Base-by-base conservation (phyloP, 2,329 filamentous ascomycete genomes). In the Colletotrichum agaves region DNA sequence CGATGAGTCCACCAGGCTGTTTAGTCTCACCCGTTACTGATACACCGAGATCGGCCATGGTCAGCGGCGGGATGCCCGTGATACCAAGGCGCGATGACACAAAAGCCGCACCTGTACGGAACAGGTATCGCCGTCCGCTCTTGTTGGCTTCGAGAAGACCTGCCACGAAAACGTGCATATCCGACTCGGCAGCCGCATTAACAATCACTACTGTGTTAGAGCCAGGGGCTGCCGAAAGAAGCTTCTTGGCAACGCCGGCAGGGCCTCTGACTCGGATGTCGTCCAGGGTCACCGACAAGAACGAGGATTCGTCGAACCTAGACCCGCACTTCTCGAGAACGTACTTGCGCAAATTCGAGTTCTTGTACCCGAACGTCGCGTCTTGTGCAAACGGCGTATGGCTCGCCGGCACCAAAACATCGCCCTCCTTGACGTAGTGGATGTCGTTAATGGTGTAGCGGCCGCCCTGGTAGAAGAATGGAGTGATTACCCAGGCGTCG, bases 401-500 rank as follows among this genome's bases (percentile, higher is more conserved):
- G 0, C 80, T 83, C 0, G 86, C 85, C 0, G 87, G 85, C 0
- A 87, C 81, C 2, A 87, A 71, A 0, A 71, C 72, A 1, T 82
- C 81, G 0, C 81, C 82, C 49, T 88, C 85, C 1, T 82, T 81
- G 7, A 89, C 86, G 64, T 88, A 89, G 72, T 89, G 86, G 1
- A 88, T 80, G 72, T 89, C 83, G 31, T 83, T 73, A 13, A 88
- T 86, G 0, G 87, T 89, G 47, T 84, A 85, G 3, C 87, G 74
- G 0, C 87, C 87, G 5, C 87, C 87, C 70, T 89, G 86, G 3
- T 84, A 77, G 73, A 89, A 89, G 74, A 88, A 88, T 0, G 87
- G 87, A 0, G 85, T 85, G 0, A 89, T 75, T 2, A 89, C 77
- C 81, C 85, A 86, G 0, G 82, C 84, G 69, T 87, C 84, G 0